A percentile compares a stretch with the other conserved stretches of the same genome.
Conservation (phyloP, 2,329 filamentous ascomycete species). For the Mariannaea elegans region DNA sequence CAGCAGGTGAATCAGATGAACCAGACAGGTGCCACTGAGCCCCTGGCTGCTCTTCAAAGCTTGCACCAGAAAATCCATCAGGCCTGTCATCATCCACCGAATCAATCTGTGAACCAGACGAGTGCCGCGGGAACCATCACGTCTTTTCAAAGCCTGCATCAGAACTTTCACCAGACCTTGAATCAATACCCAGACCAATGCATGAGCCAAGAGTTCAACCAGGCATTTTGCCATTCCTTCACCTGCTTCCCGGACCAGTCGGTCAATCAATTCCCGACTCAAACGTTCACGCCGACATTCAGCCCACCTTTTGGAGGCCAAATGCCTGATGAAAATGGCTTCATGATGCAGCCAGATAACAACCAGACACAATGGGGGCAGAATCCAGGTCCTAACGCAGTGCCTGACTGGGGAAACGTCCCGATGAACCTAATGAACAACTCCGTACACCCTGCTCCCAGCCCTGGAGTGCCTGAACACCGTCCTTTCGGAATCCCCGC, state of each 20-base stretch:
- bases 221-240: neutral
- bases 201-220: neutral
- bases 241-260: neutral
- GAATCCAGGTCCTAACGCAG: neutral
- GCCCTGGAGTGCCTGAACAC: constrained; percentile 7
- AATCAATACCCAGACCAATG: neutral
- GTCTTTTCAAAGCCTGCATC: constrained; percentile 17
- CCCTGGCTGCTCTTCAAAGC: constrained; percentile 34
- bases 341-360: neutral
- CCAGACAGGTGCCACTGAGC: constrained; percentile 16
- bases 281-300: neutral
- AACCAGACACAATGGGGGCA: neutral
- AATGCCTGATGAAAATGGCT: neutral
- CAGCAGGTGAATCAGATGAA: constrained; percentile 2
- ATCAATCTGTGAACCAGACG: neutral
- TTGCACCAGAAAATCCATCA: constrained; percentile 24
- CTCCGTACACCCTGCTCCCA: neutral
- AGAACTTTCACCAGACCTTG: constrained; percentile 19
- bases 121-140: neutral
- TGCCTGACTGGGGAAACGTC: neutral
- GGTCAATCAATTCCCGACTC: neutral
- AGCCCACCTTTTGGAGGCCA: neutral
- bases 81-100: neutral
- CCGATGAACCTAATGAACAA: neutral
- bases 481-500: constrained; percentile 39